Conservation (phyloP, 176 grass and related monocot genomes). For the Thalia dealbata region DNA sequence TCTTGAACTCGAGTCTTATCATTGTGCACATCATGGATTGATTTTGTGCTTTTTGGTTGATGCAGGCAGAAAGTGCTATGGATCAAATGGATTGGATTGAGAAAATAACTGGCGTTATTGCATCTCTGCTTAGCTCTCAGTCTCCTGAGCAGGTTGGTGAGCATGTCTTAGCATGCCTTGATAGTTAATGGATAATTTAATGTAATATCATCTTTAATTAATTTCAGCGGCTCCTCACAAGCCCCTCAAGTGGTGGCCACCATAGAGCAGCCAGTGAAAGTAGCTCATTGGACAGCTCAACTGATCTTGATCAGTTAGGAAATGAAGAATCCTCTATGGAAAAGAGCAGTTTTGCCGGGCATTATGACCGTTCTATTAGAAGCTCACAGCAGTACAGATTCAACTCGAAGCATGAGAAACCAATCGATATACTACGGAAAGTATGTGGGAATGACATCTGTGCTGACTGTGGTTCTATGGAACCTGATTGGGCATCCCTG, state of each 20-base stretch:
- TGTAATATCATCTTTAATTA: slow-evolving; percentile 8
- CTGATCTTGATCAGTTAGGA: slow-evolving; percentile 72
- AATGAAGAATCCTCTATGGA: slow-evolving; percentile 70
- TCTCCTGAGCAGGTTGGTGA: slow-evolving; percentile 75
- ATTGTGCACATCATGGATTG: background rate
- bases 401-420: slow-evolving; percentile 74
- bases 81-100: slow-evolving; percentile 99
- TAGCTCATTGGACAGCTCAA: slow-evolving; percentile 86
- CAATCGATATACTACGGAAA: slow-evolving; percentile 78
- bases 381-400: slow-evolving; percentile 57
- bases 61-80: slow-evolving; percentile 87
- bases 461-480: slow-evolving; percentile 83
- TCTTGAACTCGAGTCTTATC: background rate
- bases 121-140: slow-evolving; percentile 91
- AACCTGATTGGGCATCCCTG: slow-evolving; percentile 92
- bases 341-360: slow-evolving; percentile 55
- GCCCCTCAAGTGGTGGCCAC: slow-evolving; percentile 58
- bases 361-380: slow-evolving; percentile 67
- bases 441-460: slow-evolving; percentile 64
- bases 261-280: slow-evolving; percentile 66
- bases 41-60: slow-evolving; percentile 6
- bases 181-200: background rate
- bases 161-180: slow-evolving; percentile 1
- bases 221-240: slow-evolving; percentile 65
- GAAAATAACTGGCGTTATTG: slow-evolving; percentile 97